A percentile compares a stretch with the other conserved stretches of the same genome.
These are phyloP conservation scores for Trichoderma semiorbis DNA, from an alignment of 2,329 filamentous ascomycete species.

Conservation along the genomic window DNA sequence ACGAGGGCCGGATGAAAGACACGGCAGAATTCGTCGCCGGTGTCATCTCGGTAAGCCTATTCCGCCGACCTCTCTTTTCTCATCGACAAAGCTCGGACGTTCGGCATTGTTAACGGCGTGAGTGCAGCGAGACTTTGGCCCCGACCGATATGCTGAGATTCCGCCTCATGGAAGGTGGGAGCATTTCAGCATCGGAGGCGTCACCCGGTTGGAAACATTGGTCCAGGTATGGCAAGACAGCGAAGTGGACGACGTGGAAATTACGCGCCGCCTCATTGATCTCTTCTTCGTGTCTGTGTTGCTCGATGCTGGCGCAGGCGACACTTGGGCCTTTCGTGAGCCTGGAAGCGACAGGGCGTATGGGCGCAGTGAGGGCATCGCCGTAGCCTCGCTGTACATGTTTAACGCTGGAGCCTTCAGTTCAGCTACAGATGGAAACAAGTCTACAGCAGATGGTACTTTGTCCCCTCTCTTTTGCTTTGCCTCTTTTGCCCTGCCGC, in stretches of 20 bases:
- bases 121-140: constrained; percentile 48
- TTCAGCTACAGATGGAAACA: constrained; percentile 18
- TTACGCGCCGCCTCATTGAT: constrained; percentile 54
- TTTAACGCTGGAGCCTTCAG: constrained; percentile 42
- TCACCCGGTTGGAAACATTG: constrained; percentile 46
- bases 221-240: constrained; percentile 43
- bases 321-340: constrained; percentile 46
- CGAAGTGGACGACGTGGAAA: constrained; percentile 42
- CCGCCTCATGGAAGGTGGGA: constrained; percentile 59
- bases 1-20: constrained; percentile 35
- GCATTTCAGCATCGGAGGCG: constrained; percentile 57
- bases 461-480: neutral
- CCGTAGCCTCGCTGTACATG: constrained; percentile 50
- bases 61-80: neutral
- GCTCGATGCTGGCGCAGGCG: constrained; percentile 53
- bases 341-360: constrained; percentile 34
- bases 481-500: neutral
- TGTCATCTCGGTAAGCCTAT: constrained; percentile 39
- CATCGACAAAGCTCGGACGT: neutral
- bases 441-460: constrained; percentile 35
- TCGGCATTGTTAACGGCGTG: neutral
- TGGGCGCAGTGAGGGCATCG: constrained; percentile 48
- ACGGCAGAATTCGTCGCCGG: constrained; percentile 41
- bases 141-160: constrained; percentile 44
- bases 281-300: constrained; percentile 60